Evolutionary conservation across 768 basidiomycete genomes (phyloP).

Genomic region (Strobilomyces confusus): DNA sequence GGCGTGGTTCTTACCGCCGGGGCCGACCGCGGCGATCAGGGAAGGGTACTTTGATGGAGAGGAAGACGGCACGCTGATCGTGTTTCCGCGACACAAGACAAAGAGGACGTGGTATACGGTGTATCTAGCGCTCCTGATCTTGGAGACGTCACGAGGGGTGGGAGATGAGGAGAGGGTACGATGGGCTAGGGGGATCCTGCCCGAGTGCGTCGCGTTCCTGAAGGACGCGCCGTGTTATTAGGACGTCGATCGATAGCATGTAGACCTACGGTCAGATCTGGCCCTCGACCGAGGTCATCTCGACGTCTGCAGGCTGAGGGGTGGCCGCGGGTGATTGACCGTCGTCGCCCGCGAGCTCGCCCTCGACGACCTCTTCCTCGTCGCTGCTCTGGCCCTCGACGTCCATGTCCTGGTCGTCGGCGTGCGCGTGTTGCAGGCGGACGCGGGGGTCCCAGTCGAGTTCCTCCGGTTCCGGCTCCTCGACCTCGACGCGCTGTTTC

Average conservation of each 20-base stretch:
- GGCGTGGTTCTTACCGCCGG: constrained; percentile 50
- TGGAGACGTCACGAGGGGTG: constrained; percentile 33
- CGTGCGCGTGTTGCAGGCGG: constrained; percentile 16
- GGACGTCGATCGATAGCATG: background rate
- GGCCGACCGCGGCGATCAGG: constrained; percentile 46
- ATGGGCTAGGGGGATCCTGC: constrained; percentile 42
- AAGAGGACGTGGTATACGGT: constrained; percentile 76
- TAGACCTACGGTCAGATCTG: constrained; percentile 5
- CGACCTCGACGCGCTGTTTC: constrained; percentile 76
- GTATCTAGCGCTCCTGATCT: constrained; percentile 53
- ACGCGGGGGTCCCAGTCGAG: constrained; percentile 63
- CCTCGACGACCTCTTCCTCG: constrained; percentile 37
- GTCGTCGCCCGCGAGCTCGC: constrained; percentile 31
- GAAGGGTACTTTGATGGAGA: constrained; percentile 53
- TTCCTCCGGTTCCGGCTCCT: constrained; percentile 76
- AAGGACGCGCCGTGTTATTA: constrained; percentile 39
- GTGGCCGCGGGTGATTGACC: constrained; percentile 22
- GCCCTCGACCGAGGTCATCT: constrained; percentile 14
- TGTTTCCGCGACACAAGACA: constrained; percentile 66
- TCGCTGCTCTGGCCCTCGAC: constrained; percentile 34
- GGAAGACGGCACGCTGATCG: constrained; percentile 46
- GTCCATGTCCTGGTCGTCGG: constrained; percentile 18
- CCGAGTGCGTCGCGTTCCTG: constrained; percentile 39
- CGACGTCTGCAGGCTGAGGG: constrained; percentile 18
- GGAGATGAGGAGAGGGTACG: constrained; percentile 22